A percentile compares a stretch with the other conserved stretches of the same genome.
Evolutionary conservation across 257 asterid species (phyloP).

Genomic region (Nicotiana undulata): DNA sequence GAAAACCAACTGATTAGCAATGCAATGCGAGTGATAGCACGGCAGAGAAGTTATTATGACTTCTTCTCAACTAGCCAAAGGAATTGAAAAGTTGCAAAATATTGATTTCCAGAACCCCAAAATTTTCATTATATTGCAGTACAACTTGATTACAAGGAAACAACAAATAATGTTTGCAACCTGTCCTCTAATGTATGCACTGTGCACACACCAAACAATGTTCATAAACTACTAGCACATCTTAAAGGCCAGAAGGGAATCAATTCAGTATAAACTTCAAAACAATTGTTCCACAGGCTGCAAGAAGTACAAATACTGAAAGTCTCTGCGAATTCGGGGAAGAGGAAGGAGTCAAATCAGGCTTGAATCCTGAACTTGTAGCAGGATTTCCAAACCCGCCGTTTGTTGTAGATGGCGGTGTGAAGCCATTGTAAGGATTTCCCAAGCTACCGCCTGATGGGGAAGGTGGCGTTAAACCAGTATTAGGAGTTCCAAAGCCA

Average conservation of each 20-base stretch:
- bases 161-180: background rate
- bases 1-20: too few species aligned
- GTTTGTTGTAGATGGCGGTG: constrained; percentile 7
- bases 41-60: background rate
- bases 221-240: background rate
- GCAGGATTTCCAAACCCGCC: constrained; percentile 13
- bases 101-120: background rate
- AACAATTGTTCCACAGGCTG: constrained; percentile 23
- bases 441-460: constrained; percentile 12
- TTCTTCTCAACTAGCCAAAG: background rate
- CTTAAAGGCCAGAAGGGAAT: background rate
- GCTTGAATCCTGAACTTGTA: constrained; percentile 53
- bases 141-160: background rate
- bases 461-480: constrained; percentile 2
- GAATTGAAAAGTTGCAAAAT: background rate
- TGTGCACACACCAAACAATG: background rate
- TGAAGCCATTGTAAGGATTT: constrained; percentile 8
- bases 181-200: background rate
- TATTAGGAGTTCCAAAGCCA: too few species aligned
- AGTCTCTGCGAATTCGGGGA: constrained; percentile 19
- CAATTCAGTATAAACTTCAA: constrained; percentile 16
- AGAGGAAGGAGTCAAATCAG: constrained; percentile 37
- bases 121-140: background rate
- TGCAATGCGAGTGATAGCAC: background rate
- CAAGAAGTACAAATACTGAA: constrained; percentile 19